Evolutionary conservation across 768 basidiomycete genomes (phyloP), one percentile per base, ranked within the genome.

Genomic region (Pleurotus pulmonarius): DNA sequence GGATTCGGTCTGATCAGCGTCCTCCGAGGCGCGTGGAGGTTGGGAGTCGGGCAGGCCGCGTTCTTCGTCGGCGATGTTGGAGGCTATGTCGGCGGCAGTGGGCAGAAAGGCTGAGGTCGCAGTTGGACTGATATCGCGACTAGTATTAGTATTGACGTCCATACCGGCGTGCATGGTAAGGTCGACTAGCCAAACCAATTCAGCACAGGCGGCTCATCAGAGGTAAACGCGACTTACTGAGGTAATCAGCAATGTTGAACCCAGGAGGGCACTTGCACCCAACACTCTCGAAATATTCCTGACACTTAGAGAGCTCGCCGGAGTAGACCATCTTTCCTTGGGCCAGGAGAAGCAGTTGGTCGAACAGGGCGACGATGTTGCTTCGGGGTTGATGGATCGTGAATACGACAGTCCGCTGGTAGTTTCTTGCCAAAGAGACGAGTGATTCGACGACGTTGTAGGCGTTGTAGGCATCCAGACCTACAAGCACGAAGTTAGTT

Each of bases 321-420:
- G 90, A 88, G 70, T 94, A 97, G 4, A 95, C 86, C 6, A 88
- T 70, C 64, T 86, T 89, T 2, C 97, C 97, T 49, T 83, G 79
- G 0, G 92, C 92, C 15, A 99, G 79, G 2, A 98, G 75, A 2
- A 98, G 70, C 26, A 99, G 79, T 59, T 95, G 88, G 67, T 99
- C 96, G 62, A 99, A 98, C 11, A 99, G 75, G 0, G 93, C 87
- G 12, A 98, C 95, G 62, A 99, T 98, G 71, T 98, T 98, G 69
- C 92, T 94, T 49, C 96, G 87, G 12, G 96, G 97, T 69, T 98
- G 97, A 64, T 99, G 97, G 56, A 99, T 98, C 0, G 96, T 98
- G 74, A 98, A 97, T 57, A 98, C 80, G 49, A 98, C 92, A 0
- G 95, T 98, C 34, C 96, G 87, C 61, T 95, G 93, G 71, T 94